Evolutionary conservation across 2,329 filamentous ascomycete species (phyloP), one percentile per base, ranked within the genome.

Genomic region (Hirsutella thompsonii): DNA sequence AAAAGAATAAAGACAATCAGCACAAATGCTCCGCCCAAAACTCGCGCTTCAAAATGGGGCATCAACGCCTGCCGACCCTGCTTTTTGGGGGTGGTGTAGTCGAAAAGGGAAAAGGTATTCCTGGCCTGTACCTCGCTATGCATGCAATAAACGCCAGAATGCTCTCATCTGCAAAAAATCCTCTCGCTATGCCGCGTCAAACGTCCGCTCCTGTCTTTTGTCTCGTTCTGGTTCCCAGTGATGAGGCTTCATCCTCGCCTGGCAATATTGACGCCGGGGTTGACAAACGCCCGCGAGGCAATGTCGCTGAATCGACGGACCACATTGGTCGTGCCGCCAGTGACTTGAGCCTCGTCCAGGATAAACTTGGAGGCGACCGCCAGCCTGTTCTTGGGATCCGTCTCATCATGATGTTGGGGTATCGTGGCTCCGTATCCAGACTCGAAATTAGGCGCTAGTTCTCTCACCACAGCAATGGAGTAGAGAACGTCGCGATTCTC

Each of bases 401-500:
- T 72, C 59, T 85, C 81, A 52, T 81, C 79, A 5, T 78, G 65
- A 43, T 78, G 75, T 37, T 73, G 68, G 1, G 74, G 71, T 8
- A 73, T 63, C 20, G 70, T 67, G 44, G 64, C 72, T 47, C 72
- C 72, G 26, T 74, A 74, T 47, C 71, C 73, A 10, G 76, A 66
- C 13, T 73, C 72, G 53, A 72, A 77, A 36, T 78, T 74, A 26
- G 79, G 77, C 36, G 83, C 79, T 38, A 88, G 69, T 46, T 89
- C 78, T 20, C 87, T 79, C 14, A 83, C 79, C 42, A 94, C 76
- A 8, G 84, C 85, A 48, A 94, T 81, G 0, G 85, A 92, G 61
- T 94, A 94, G 42, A 95, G 75, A 16, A 94, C 81, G 56, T 95
- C 88, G 40, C 89, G 79, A 53, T 90, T 92, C 62, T 95, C 89